Percentiles rank a stretch among this genome's conserved stretches.
These are phyloP conservation scores for Lipomyces yamanashiensis DNA, from an alignment of 805 yeast species.

Conservation along the genomic window DNA sequence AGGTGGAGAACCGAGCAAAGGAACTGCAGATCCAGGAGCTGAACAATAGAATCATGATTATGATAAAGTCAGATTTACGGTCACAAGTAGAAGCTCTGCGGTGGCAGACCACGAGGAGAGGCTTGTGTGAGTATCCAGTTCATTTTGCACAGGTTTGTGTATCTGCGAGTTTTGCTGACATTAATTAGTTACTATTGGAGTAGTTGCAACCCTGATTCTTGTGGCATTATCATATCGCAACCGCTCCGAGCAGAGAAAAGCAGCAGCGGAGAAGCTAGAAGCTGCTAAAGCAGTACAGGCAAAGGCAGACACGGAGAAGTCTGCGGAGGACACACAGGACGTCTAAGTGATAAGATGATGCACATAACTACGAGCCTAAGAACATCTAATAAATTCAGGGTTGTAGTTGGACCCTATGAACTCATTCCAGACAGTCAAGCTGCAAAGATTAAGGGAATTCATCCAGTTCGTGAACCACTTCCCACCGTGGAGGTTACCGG, in stretches of 20 bases:
- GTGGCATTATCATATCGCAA: conserved; percentile 24
- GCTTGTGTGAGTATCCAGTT: conserved; percentile 51
- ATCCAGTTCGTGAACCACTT: too few relatives aligned
- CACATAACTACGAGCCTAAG: not conserved
- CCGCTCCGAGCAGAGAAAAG: conserved; percentile 18
- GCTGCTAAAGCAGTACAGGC: conserved; percentile 8
- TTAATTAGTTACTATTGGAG: conserved; percentile 28
- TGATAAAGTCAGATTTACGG: conserved; percentile 77
- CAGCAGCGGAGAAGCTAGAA: conserved; percentile 5
- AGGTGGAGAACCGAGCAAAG: conserved; percentile 69
- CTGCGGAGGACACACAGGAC: conserved; percentile 6
- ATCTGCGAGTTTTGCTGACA: not conserved
- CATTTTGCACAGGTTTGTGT: not conserved
- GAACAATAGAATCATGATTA: conserved; percentile 80
- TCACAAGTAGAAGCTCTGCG: conserved; percentile 86
- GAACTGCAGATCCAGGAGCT: conserved; percentile 78
- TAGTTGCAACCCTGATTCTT: conserved; percentile 28
- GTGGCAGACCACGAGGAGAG: conserved; percentile 92
- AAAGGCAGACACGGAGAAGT: conserved; percentile 10
- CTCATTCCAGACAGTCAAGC: too few relatives aligned
- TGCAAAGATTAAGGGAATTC: too few relatives aligned
- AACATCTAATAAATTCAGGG: too few relatives aligned
- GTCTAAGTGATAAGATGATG: conserved; percentile 7
- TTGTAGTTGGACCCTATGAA: too few relatives aligned
- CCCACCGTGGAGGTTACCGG: too few relatives aligned